phyloP scores from a whole-genome alignment of 176 grass and related monocot species.

The Cymbopogon citratus region DNA sequence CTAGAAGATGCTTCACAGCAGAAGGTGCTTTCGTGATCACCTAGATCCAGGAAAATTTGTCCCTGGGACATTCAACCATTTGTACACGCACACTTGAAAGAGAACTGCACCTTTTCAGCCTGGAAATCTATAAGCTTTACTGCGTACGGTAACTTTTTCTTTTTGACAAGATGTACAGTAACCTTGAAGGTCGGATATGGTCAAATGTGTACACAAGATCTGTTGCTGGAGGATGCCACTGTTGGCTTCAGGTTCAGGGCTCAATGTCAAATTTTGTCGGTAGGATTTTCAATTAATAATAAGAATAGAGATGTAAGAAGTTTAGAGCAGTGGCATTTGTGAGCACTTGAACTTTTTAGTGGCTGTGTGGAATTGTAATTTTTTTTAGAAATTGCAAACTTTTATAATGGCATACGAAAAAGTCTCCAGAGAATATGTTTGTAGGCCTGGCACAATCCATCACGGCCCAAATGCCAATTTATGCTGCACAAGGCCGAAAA shows the following conservation, averaged over 20 bases:
- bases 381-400: too few species aligned
- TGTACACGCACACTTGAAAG: constrained; percentile 11
- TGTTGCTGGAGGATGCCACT: too few species aligned
- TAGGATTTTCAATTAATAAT: neutral
- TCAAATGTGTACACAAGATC: neutral
- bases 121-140: neutral
- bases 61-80: neutral
- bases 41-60: neutral
- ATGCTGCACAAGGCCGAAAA: neutral
- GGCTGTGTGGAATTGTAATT: too few species aligned
- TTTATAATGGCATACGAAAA: too few species aligned
- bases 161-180: too few species aligned
- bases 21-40: neutral
- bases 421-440: neutral
- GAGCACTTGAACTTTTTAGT: too few species aligned
- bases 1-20: too few species aligned
- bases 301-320: neutral
- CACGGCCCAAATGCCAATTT: neutral
- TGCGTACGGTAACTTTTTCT: too few species aligned
- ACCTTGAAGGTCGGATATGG: neutral
- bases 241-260: too few species aligned
- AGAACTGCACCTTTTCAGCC: neutral
- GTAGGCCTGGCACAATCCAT: neutral
- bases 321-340: too few species aligned
- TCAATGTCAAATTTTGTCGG: neutral